Evolutionary conservation across 495 filamentous ascomycete genomes (phyloP).

Genomic region (Podospora fimiseda): DNA sequence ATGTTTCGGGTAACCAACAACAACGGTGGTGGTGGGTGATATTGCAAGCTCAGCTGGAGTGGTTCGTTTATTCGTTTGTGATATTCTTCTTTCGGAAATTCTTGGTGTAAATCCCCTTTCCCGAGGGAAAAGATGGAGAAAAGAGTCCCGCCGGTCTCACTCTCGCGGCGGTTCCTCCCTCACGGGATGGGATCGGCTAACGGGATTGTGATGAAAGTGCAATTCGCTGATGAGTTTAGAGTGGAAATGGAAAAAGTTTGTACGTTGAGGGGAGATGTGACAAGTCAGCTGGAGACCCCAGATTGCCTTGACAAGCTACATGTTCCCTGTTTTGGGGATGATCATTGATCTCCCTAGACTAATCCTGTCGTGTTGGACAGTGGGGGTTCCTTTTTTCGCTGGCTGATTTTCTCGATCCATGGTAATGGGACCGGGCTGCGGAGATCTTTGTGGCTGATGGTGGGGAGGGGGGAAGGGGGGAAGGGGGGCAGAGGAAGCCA

Average conservation of each 20-base stretch:
- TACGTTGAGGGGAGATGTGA: neutral
- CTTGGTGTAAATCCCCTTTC: neutral
- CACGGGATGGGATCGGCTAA: neutral
- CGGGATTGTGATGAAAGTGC: too few relatives aligned
- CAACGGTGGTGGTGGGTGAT: neutral
- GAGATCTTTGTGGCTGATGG: constrained; percentile 5
- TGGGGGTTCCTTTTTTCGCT: neutral
- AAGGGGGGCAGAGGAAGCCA: neutral
- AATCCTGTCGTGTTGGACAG: neutral
- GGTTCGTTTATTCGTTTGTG: neutral
- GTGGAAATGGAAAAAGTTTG: too few relatives aligned
- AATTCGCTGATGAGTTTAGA: too few relatives aligned
- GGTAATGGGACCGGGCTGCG: constrained; percentile 8
- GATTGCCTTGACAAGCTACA: neutral
- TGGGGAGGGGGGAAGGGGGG: neutral
- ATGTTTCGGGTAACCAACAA: neutral
- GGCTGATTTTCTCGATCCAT: constrained; percentile 10
- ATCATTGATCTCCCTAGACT: neutral
- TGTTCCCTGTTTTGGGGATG: neutral
- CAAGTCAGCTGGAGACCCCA: neutral
- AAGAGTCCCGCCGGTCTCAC: neutral
- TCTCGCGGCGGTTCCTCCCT: neutral
- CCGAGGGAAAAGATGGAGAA: neutral
- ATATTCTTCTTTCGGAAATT: neutral
- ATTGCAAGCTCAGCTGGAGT: neutral